Conservation (phyloP, 1,284 basidiomycete genomes). For the Pascua sp. region DNA sequence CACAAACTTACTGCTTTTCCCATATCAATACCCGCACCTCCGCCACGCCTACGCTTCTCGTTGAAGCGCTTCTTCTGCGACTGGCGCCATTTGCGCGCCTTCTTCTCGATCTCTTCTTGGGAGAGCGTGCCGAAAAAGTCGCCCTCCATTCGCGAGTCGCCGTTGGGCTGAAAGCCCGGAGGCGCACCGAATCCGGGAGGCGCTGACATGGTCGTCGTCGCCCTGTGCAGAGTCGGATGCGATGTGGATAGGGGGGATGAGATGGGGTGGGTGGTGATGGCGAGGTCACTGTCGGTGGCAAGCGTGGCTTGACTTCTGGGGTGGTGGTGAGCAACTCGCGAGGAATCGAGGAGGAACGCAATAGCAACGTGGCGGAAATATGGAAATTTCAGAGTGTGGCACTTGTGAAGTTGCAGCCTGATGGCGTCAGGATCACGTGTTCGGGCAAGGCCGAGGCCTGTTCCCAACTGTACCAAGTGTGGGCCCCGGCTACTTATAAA, state of each 20-base stretch:
- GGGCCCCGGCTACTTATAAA: too few relatives aligned
- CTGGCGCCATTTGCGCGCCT: conserved; percentile 50
- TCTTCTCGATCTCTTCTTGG: conserved; percentile 49
- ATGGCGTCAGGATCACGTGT: too few relatives aligned
- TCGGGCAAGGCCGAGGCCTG: too few relatives aligned
- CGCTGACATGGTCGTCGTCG: conserved; percentile 37
- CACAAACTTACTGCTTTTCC: conserved; percentile 47
- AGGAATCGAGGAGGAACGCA: too few relatives aligned
- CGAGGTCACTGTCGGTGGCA: conserved; percentile 3
- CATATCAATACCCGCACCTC: conserved; percentile 49
- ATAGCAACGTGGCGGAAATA: too few relatives aligned
- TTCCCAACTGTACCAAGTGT: too few relatives aligned
- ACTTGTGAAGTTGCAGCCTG: too few relatives aligned
- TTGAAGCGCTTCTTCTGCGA: conserved; percentile 46
- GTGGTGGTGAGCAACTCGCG: too few relatives aligned
- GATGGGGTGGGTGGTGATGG: conserved; percentile 2
- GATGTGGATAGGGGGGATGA: background rate
- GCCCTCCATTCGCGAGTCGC: conserved; percentile 38
- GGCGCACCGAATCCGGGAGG: conserved; percentile 45
- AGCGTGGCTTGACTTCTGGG: background rate
- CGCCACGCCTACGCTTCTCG: conserved; percentile 46
- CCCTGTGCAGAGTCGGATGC: too few relatives aligned
- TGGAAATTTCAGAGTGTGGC: too few relatives aligned
- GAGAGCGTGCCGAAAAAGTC: conserved; percentile 46
- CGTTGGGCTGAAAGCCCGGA: conserved; percentile 24